Conservation (phyloP, 768 basidiomycete genomes). For the Kwoniella botswanensis region DNA sequence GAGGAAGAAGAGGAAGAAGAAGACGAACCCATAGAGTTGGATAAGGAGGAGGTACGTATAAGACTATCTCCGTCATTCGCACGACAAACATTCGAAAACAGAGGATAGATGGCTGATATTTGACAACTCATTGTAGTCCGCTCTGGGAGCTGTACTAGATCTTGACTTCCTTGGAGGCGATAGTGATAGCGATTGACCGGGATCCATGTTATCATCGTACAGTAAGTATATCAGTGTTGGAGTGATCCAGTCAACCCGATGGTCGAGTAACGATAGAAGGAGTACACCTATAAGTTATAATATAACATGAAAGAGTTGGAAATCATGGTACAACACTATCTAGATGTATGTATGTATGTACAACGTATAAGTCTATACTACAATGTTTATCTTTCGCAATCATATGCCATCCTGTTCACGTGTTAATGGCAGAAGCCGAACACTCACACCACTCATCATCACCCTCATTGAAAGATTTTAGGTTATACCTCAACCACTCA, state of each 20-base stretch:
- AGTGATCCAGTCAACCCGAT: not conserved
- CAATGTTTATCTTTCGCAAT: no score
- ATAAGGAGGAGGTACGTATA: constrained; percentile 24
- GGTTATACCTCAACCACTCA: not conserved
- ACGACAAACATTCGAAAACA: no score
- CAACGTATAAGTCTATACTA: no score
- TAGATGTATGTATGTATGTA: no score
- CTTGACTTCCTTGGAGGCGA: constrained; percentile 40
- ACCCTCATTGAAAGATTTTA: not conserved
- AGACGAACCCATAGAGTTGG: not conserved
- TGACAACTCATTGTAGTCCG: constrained; percentile 24
- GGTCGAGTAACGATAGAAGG: not conserved
- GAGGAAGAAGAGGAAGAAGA: constrained; percentile 4
- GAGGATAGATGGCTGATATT: not conserved
- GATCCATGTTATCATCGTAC: not conserved
- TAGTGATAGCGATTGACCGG: constrained; percentile 19
- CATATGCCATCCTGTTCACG: no score
- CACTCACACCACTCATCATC: not conserved
- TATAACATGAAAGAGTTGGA: no score
- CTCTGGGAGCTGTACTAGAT: constrained; percentile 38
- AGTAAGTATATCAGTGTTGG: not conserved
- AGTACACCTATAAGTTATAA: not conserved
- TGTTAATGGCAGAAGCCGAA: not conserved
- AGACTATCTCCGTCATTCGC: not conserved
- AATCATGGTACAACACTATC: no score